phyloP scores from a whole-genome alignment of 305 asterid genomes.

The Fraxinus baroniana region DNA sequence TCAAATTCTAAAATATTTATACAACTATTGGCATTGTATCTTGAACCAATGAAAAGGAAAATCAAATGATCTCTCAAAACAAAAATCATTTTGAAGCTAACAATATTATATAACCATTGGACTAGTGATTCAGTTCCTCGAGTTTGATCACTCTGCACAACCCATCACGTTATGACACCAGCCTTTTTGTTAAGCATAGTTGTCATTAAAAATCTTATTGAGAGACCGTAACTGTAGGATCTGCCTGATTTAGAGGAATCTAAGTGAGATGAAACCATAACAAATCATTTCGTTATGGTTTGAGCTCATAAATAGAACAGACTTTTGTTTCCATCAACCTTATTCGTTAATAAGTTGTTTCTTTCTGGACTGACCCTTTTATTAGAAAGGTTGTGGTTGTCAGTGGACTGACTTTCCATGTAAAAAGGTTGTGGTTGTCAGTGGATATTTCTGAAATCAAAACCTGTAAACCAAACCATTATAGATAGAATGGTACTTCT shows the following conservation, averaged over 20 bases:
- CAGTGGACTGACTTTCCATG: not conserved
- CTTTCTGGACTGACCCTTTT: not conserved
- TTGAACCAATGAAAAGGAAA: not conserved
- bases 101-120: not conserved
- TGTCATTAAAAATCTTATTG: not conserved
- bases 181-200: not conserved
- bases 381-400: not conserved
- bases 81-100: not conserved
- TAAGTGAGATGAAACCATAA: not conserved
- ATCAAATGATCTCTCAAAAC: not conserved
- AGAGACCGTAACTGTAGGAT: not conserved
- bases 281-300: not conserved
- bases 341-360: not conserved
- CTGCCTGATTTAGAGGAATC: not conserved
- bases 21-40: not conserved
- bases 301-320: not conserved
- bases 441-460: not conserved
- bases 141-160: not conserved
- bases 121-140: not conserved
- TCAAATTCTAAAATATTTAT: not conserved
- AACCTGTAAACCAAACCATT: not conserved
- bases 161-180: not conserved
- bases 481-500: not conserved
- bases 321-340: not conserved
- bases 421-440: not conserved